A percentile compares a stretch with the other conserved stretches of the same genome.
Conservation (phyloP, 148 eudicot species). For the Tetragonia tetragonoides region DNA sequence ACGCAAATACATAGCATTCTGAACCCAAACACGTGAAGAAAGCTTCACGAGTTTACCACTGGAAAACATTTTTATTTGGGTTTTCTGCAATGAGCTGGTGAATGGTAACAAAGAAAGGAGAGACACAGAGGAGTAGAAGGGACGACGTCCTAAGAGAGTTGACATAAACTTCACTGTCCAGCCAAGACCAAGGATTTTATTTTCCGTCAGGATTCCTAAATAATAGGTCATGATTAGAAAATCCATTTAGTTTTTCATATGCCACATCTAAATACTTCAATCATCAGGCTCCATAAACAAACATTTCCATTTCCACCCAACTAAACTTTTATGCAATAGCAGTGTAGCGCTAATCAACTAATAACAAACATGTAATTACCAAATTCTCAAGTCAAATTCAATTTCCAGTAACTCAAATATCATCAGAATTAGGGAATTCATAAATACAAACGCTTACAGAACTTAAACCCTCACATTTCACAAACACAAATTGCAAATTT, state of each 20-base stretch:
- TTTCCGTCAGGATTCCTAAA: slow-evolving; percentile 11
- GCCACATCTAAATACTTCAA: background rate
- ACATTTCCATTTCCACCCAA: background rate
- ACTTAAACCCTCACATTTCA: background rate
- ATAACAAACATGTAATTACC: background rate
- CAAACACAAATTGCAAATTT: background rate
- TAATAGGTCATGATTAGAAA: slow-evolving; percentile 13
- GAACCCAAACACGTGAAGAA: slow-evolving; percentile 14
- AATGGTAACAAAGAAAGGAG: background rate
- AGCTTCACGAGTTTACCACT: slow-evolving; percentile 18
- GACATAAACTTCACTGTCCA: slow-evolving; percentile 16
- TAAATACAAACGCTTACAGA: too few species aligned
- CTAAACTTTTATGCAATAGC: background rate
- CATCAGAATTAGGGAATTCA: background rate
- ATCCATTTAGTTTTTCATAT: background rate
- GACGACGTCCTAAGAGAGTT: background rate
- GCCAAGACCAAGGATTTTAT: slow-evolving; percentile 6
- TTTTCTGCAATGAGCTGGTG: background rate
- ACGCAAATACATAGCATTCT: slow-evolving; percentile 9
- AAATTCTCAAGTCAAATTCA: background rate
- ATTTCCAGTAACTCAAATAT: background rate
- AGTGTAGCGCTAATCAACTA: too few species aligned
- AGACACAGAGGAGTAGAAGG: background rate
- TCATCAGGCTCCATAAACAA: background rate
- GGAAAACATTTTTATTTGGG: slow-evolving; percentile 16